Evolutionary conservation across 2,329 filamentous ascomycete genomes (phyloP).

Genomic region (Peltaster fructicola): DNA sequence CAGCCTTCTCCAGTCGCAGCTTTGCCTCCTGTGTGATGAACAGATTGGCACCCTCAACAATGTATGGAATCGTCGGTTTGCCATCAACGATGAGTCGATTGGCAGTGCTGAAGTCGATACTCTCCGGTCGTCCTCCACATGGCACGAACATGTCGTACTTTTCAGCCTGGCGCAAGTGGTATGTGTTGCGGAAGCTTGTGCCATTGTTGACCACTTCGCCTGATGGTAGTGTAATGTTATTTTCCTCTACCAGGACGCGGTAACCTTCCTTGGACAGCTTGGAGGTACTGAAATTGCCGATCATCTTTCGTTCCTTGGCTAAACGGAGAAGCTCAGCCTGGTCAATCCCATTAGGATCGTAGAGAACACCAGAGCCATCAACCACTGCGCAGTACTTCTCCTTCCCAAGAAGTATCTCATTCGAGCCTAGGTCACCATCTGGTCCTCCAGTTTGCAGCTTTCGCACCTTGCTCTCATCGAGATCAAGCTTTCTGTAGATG

Average conservation of each 20-base stretch:
- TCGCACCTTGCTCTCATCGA: slow-evolving; percentile 66
- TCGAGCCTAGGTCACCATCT: slow-evolving; percentile 90
- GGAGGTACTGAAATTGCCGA: slow-evolving; percentile 63
- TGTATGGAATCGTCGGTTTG: slow-evolving; percentile 76
- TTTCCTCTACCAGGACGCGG: slow-evolving; percentile 81
- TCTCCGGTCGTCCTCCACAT: slow-evolving; percentile 89
- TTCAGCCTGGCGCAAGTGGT: slow-evolving; percentile 57
- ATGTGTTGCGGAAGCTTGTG: slow-evolving; percentile 92
- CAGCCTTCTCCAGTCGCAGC: slow-evolving; percentile 83
- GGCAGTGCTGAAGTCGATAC: slow-evolving; percentile 79
- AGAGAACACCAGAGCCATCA: slow-evolving; percentile 89
- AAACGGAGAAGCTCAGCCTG: slow-evolving; percentile 66
- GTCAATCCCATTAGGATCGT: slow-evolving; percentile 83
- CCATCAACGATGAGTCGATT: slow-evolving; percentile 78
- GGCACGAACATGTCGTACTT: slow-evolving; percentile 82
- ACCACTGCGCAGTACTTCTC: slow-evolving; percentile 92
- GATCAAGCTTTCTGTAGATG: slow-evolving; percentile 87
- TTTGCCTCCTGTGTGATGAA: slow-evolving; percentile 99
- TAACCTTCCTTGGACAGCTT: slow-evolving; percentile 83
- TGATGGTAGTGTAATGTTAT: slow-evolving; percentile 66
- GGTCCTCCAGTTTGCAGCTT: slow-evolving; percentile 98
- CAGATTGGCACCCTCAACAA: slow-evolving; percentile 93
- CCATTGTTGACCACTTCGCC: slow-evolving; percentile 83
- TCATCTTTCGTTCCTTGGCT: slow-evolving; percentile 77
- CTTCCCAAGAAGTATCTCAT: slow-evolving; percentile 89